Base-by-base conservation (phyloP, 1,139 yeast genomes). In the Meyerozyma elateridarum region DNA sequence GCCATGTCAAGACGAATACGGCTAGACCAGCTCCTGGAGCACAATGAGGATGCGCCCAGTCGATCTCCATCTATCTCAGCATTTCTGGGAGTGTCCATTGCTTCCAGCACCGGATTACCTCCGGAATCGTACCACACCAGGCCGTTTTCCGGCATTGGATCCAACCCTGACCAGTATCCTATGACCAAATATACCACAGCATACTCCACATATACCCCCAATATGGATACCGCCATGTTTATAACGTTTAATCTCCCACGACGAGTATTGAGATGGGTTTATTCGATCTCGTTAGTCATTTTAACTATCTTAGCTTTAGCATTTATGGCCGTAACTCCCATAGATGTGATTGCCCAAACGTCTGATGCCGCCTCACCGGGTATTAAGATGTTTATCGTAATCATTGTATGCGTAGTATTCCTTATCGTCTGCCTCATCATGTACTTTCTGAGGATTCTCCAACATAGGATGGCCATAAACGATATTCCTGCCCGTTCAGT, bases 311-410 rank as follows among this genome's bases (percentile, higher is more conserved):
- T 51, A 12, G 38, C 47, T 20, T 30, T 46, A 14, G 83, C 76
- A 2, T 71, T 84, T 37, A 61, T 79, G 8, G 63, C 80, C 3
- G 84, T 80, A 6, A 71, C 88, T 0, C 88, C 88, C 2, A 68
- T 82, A n/a, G 94, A 85, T 54, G 78, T 83, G 30, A 71, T 83
- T 38, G 74, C 75, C 1, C 89, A 81, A 54, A 78, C 89, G 2
- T 53, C 71, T 1, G 62, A 70, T 26, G 58, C 76, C 2, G 60
- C 73, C 14, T 74, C 74, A 36, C 75, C 74, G 41, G 78, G 71
- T 8, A 59, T 85, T 54, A 82, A 85, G 51, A 73, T 83, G 12
- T 79, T 84, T 42, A 81, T 84, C 42, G 88, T 88, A 21, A 77
- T 85, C 14, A 75, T 78, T 31, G 87, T 83, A 7, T 73, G 85